A percentile compares a stretch with the other conserved stretches of the same genome.
Evolutionary conservation across 1,284 basidiomycete genomes (phyloP).

Genomic region (Coniophora puteana): DNA sequence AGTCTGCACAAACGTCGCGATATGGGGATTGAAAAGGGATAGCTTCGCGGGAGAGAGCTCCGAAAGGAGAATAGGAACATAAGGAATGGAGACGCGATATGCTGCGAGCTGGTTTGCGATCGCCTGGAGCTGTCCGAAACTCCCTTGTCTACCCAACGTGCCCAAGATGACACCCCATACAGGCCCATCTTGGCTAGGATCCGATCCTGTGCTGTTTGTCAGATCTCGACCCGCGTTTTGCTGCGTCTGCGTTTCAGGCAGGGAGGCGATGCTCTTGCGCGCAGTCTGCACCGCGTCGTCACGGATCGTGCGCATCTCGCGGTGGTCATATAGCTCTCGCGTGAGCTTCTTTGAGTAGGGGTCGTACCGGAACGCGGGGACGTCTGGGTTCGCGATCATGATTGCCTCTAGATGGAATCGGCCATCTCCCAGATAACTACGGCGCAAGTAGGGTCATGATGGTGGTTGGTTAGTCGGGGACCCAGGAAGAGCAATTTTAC

Average conservation of each 20-base stretch:
- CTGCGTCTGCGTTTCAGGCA: constrained; percentile 16
- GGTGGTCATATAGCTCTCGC: constrained; percentile 88
- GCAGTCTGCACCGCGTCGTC: constrained; percentile 79
- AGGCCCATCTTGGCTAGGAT: constrained; percentile 19
- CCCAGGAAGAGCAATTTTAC: constrained; percentile 4
- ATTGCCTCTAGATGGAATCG: constrained; percentile 98
- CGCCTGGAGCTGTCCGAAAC: constrained; percentile 85
- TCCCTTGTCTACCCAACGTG: constrained; percentile 94
- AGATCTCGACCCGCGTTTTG: constrained; percentile 2
- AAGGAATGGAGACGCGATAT: constrained; percentile 59
- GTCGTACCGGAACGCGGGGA: constrained; percentile 97
- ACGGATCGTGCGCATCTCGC: constrained; percentile 78
- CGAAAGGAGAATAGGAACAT: constrained; percentile 89
- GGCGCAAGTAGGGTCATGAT: constrained; percentile 7
- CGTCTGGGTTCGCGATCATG: constrained; percentile 97
- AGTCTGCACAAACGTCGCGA: constrained; percentile 92
- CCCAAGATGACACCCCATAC: constrained; percentile 96
- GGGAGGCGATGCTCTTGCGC: constrained; percentile 52
- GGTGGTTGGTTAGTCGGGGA: not conserved
- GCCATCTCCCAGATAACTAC: constrained; percentile 94
- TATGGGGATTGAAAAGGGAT: constrained; percentile 74
- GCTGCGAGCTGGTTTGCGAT: constrained; percentile 66
- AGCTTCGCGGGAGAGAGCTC: constrained; percentile 96
- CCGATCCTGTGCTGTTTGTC: constrained; percentile 3
- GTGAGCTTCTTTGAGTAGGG: constrained; percentile 98